A percentile compares a stretch with the other conserved stretches of the same genome.
Conservation (phyloP, 371 early-diverging fungal genomes). For the Amoeboaphelidium occidentale region DNA sequence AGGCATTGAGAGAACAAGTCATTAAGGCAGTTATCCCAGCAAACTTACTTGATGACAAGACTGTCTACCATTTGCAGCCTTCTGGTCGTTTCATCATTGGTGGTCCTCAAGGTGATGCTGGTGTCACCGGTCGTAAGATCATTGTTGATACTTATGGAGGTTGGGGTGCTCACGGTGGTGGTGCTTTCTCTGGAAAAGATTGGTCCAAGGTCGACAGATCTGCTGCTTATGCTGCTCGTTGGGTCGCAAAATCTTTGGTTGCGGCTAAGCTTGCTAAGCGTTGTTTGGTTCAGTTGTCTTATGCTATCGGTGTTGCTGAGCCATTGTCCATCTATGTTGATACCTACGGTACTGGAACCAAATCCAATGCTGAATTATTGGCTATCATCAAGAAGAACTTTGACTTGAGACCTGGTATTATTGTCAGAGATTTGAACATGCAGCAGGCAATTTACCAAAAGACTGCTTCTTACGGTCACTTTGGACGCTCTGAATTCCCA, state of each 20-base stretch:
- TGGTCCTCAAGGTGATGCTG: slow-evolving; percentile 99
- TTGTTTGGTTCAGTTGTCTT: slow-evolving; percentile 88
- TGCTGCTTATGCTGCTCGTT: slow-evolving; percentile 97
- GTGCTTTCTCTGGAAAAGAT: slow-evolving; percentile 99
- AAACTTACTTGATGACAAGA: slow-evolving; percentile 61
- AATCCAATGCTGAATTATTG: slow-evolving; percentile 70
- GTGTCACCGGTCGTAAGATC: slow-evolving; percentile 98
- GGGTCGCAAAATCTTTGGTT: slow-evolving; percentile 91
- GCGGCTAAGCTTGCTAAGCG: slow-evolving; percentile 82
- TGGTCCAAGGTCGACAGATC: slow-evolving; percentile 99
- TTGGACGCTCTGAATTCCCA: slow-evolving; percentile 84
- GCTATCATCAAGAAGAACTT: slow-evolving; percentile 89
- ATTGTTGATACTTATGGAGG: slow-evolving; percentile 93
- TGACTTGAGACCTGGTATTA: slow-evolving; percentile 92
- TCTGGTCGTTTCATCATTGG: slow-evolving; percentile 98
- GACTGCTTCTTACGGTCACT: slow-evolving; percentile 96
- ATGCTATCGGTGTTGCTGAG: slow-evolving; percentile 97
- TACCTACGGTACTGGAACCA: slow-evolving; percentile 82
- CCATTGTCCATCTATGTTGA: slow-evolving; percentile 93
- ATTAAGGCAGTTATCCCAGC: slow-evolving; percentile 83
- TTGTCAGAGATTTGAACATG: slow-evolving; percentile 89
- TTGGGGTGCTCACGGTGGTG: slow-evolving; percentile 99
- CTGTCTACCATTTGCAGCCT: slow-evolving; percentile 93
- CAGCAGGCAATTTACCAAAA: slow-evolving; percentile 92
- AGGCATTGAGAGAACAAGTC: slow-evolving; percentile 75